Evolutionary conservation across 2,329 filamentous ascomycete genomes (phyloP), one percentile per base, ranked within the genome.

Genomic region (Atkinsonella hypoxylon): DNA sequence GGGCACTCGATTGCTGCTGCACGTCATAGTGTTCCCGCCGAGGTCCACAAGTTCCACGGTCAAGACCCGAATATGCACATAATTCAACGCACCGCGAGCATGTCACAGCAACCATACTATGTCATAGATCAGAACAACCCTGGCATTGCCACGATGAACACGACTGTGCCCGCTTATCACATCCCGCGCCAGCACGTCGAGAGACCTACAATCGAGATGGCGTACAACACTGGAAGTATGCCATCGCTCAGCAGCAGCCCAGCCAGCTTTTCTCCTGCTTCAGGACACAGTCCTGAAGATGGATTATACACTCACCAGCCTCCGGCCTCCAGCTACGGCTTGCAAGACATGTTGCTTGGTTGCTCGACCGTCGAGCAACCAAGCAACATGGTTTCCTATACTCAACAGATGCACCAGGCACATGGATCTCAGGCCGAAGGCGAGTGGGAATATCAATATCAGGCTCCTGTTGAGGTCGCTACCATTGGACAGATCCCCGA

Each of bases 111-210:
- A 49, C 62, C 67, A 36, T 79, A 74, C 61, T 84, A 81, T 57
- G 71, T 82, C 31, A 75, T 80, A 1, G 79, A 83, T 51, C 77
- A 81, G 55, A 74, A 71, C 60, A 82, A 82, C 57, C 78, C 79
- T 10, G 77, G 75, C 12, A 75, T 83, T 6, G 79, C 78, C 32
- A 82, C 78, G 12, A 76, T 82, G 73, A 79, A 76, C 63, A 72
- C 77, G 11, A 72, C 69, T 7, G 65, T 78, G 45, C 67, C 71
- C n/a, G 66, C 73, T 51, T 78, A 78, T 62, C 75, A 78, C 47
- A 68, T 78, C 47, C 70, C 72, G n/a, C 70, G 71, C 36, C 72
- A 73, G 55, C 70, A 72, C 45, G 66, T 70, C 26, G 74, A 76
- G 51, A 64, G 69, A 43, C 66, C 71, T 42, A 57, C 67, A 1